Conservation (phyloP, 768 basidiomycete genomes). For the Termitomyces eurrhizus region DNA sequence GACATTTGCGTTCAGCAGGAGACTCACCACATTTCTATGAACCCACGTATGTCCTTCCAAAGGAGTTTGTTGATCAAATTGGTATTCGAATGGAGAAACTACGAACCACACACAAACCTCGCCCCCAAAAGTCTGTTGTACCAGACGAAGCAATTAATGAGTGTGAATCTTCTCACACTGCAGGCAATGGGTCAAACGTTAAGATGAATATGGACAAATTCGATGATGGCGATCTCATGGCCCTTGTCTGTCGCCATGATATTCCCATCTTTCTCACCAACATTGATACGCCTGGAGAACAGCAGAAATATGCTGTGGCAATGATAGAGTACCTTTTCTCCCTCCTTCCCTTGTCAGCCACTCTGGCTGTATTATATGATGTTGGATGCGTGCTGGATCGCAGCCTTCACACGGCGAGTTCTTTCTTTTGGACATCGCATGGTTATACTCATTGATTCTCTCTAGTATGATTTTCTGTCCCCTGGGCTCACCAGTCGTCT, state of each 20-base stretch:
- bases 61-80: slow-evolving; percentile 31
- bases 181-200: no score
- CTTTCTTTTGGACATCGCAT: not conserved
- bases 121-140: not conserved
- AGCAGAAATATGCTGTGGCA: no score
- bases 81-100: slow-evolving; percentile 22
- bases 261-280: no score
- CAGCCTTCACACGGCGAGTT: not conserved
- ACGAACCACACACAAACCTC: slow-evolving; percentile 13
- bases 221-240: no score
- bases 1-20: no score
- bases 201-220: no score
- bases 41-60: slow-evolving; percentile 24
- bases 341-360: not conserved
- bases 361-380: not conserved
- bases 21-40: no score
- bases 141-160: not conserved
- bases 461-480: not conserved
- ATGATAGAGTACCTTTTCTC: no score
- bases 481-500: not conserved
- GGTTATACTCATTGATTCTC: not conserved
- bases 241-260: no score
- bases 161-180: no score
- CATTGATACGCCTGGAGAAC: no score
- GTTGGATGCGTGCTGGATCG: not conserved